These are phyloP conservation scores for Metschnikowia amazonensis DNA, from an alignment of 805 yeast genomes.

Conservation along the genomic window DNA sequence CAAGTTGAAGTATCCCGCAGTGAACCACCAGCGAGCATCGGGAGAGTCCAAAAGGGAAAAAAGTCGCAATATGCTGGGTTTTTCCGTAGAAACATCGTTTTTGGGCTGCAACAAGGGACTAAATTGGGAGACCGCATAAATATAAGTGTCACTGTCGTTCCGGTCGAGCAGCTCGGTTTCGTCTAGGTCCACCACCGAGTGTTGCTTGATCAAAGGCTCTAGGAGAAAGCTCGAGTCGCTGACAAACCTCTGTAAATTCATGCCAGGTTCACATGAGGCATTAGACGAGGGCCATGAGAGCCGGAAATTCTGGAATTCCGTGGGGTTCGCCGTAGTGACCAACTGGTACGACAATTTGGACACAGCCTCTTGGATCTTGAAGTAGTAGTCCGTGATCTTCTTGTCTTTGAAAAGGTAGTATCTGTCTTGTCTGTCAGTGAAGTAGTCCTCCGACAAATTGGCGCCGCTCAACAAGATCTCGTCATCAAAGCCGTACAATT, in stretches of 20 bases:
- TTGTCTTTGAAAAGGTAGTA: constrained; percentile 67
- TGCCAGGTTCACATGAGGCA: constrained; percentile 62
- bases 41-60: constrained; percentile 55
- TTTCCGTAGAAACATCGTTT: constrained; percentile 69
- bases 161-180: constrained; percentile 27
- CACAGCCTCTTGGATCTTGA: constrained; percentile 62
- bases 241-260: constrained; percentile 49
- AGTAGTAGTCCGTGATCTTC: constrained; percentile 67
- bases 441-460: constrained; percentile 85
- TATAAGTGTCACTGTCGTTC: constrained; percentile 51
- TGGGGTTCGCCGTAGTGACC: constrained; percentile 36
- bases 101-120: constrained; percentile 71
- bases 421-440: constrained; percentile 91
- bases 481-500: constrained; percentile 89
- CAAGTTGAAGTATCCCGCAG: constrained; percentile 96
- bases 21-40: constrained; percentile 71
- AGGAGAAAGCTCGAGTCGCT: constrained; percentile 54
- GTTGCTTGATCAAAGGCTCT: constrained; percentile 54
- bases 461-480: constrained; percentile 90
- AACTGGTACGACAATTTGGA: constrained; percentile 69
- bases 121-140: constrained; percentile 89
- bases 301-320: constrained; percentile 43
- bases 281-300: constrained; percentile 74
- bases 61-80: constrained; percentile 59
- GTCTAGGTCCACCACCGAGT: constrained; percentile 28